Conservation (phyloP, 2,329 filamentous ascomycete genomes). For the Helotiales sp. region DNA sequence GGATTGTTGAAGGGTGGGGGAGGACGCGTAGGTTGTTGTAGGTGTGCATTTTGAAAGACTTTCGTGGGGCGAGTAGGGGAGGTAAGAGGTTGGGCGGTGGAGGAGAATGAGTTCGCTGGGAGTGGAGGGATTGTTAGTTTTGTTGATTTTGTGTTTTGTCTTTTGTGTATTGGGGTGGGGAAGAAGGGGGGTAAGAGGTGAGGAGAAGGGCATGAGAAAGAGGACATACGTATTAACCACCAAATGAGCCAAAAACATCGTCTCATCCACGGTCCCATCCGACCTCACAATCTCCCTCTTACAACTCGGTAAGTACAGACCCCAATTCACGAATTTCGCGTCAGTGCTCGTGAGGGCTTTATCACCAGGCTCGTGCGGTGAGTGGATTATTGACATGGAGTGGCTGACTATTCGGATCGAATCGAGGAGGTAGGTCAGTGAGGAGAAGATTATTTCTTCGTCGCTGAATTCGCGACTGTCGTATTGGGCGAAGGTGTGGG, state of each 20-base stretch:
- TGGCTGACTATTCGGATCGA: slow-evolving; percentile 63
- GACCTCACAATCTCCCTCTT: slow-evolving; percentile 46
- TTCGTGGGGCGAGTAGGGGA: slow-evolving; percentile 40
- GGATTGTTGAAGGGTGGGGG: slow-evolving; percentile 47
- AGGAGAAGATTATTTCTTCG: slow-evolving; percentile 62
- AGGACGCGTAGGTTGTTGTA: slow-evolving; percentile 22
- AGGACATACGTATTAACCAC: slow-evolving; percentile 41
- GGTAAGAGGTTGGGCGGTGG: slow-evolving; percentile 59
- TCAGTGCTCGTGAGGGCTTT: slow-evolving; percentile 21
- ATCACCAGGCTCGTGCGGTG: slow-evolving; percentile 52
- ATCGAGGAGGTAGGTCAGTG: slow-evolving; percentile 70
- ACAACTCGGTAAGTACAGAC: slow-evolving; percentile 45
- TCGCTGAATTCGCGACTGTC: slow-evolving; percentile 64
- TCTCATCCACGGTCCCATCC: slow-evolving; percentile 44
- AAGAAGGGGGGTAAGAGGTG: not conserved
- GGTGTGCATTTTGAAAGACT: slow-evolving; percentile 36
- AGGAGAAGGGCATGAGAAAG: not conserved
- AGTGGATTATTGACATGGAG: slow-evolving; percentile 51
- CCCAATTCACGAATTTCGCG: slow-evolving; percentile 44
- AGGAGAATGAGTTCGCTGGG: slow-evolving; percentile 41
- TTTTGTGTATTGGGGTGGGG: too few relatives aligned
- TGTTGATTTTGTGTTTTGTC: too few relatives aligned
- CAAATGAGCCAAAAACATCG: slow-evolving; percentile 45
- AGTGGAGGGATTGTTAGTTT: not conserved
- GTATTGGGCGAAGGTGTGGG: slow-evolving; percentile 62